phyloP scores from a whole-genome alignment of 108 stramenopile genomes.

The Seminavis robusta region DNA sequence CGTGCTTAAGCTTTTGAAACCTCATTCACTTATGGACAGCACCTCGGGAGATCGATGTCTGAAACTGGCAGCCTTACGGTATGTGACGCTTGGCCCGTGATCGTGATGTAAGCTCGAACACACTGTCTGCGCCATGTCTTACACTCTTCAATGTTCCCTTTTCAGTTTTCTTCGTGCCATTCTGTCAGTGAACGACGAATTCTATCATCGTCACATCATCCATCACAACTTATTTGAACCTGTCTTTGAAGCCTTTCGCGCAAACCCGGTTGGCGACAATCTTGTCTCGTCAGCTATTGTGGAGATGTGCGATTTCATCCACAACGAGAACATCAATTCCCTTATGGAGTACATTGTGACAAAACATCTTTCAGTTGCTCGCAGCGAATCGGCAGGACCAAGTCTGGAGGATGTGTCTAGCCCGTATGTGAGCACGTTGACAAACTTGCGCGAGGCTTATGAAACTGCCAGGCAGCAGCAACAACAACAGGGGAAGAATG shows the following conservation, averaged over 20 bases:
- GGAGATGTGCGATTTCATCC: constrained; percentile 87
- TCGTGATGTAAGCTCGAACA: background rate
- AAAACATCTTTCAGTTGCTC: constrained; percentile 44
- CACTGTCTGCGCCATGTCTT: background rate
- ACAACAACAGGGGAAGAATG: constrained; percentile 1
- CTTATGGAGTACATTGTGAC: constrained; percentile 84
- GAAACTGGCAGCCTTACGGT: constrained; percentile 71
- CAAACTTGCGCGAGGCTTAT: constrained; percentile 56
- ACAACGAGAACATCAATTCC: constrained; percentile 72
- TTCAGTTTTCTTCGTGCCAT: constrained; percentile 78
- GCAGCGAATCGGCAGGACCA: constrained; percentile 15
- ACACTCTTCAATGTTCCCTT: background rate
- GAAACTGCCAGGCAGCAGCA: constrained; percentile 31
- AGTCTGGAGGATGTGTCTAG: constrained; percentile 79
- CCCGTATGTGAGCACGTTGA: constrained; percentile 77
- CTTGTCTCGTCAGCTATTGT: constrained; percentile 79
- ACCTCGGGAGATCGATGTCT: constrained; percentile 68
- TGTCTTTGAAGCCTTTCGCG: constrained; percentile 79
- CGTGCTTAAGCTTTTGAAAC: constrained; percentile 56
- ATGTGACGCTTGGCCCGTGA: background rate
- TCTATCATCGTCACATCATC: constrained; percentile 85
- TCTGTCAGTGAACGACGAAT: constrained; percentile 83
- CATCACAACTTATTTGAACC: constrained; percentile 84
- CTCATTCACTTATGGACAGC: background rate
- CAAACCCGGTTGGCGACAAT: constrained; percentile 80